Evolutionary conservation across 176 grass and related monocot genomes (phyloP).

Genomic region (Phoenix dactylifera): DNA sequence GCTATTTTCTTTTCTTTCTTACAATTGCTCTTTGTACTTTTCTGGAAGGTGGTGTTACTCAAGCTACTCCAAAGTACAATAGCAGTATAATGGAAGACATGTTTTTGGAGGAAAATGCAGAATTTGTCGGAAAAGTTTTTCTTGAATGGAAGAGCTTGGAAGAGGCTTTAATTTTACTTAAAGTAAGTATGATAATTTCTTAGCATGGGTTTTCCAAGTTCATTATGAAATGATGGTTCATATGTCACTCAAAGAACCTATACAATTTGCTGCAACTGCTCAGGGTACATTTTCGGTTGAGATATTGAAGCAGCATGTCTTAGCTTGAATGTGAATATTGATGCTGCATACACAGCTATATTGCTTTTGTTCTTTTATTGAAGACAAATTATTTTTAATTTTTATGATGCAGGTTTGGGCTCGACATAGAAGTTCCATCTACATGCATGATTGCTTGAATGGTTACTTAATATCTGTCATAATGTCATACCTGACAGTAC

Average conservation of each 20-base stretch:
- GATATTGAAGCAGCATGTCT: no score
- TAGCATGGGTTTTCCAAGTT: no score
- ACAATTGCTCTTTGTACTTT: constrained; percentile 11
- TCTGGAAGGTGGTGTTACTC: constrained; percentile 48
- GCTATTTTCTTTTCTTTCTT: neutral
- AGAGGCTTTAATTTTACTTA: constrained; percentile 76
- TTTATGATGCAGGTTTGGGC: constrained; percentile 74
- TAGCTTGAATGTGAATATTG: no score
- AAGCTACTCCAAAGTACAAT: constrained; percentile 85
- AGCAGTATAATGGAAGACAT: constrained; percentile 90
- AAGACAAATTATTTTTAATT: constrained; percentile 12
- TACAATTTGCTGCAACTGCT: no score
- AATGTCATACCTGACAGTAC: constrained; percentile 46
- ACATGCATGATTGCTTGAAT: constrained; percentile 80
- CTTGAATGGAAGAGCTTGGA: constrained; percentile 51
- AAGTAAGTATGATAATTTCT: constrained; percentile 34
- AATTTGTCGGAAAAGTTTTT: constrained; percentile 48
- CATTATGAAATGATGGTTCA: no score
- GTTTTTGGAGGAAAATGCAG: constrained; percentile 85
- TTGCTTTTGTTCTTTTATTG: neutral
- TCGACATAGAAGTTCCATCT: constrained; percentile 67
- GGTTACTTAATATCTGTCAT: constrained; percentile 80
- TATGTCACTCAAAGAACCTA: no score
- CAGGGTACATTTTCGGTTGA: no score
- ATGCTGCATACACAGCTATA: no score